Evolutionary conservation across 176 grass and related monocot genomes (phyloP).

Genomic region (Oryza meyeriana): DNA sequence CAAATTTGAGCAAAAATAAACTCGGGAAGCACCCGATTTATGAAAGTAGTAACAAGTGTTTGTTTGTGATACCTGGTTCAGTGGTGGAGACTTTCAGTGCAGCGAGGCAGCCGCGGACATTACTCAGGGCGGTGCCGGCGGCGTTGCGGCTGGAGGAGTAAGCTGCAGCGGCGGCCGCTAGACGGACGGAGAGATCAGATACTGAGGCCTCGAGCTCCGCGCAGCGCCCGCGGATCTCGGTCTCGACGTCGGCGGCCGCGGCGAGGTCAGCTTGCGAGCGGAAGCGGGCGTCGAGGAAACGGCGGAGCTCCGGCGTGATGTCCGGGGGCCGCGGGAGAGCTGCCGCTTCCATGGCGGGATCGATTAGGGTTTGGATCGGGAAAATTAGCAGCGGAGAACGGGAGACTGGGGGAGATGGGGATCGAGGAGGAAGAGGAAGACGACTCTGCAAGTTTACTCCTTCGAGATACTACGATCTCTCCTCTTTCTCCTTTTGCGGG

Average conservation of each 20-base stretch:
- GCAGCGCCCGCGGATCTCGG: constrained; percentile 54
- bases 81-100: constrained; percentile 35
- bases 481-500: background rate
- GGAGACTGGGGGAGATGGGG: background rate
- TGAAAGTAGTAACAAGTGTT: background rate
- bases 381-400: background rate
- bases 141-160: constrained; percentile 44
- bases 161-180: constrained; percentile 23
- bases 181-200: constrained; percentile 26
- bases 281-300: constrained; percentile 61
- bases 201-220: constrained; percentile 60
- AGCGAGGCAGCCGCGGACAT: constrained; percentile 41
- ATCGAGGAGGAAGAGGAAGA: background rate
- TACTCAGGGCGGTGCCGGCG: constrained; percentile 29
- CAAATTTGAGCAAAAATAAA: background rate
- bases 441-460: constrained; percentile 6
- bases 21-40: background rate
- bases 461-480: background rate
- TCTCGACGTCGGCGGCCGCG: constrained; percentile 53
- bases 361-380: constrained; percentile 36
- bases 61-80: constrained; percentile 30
- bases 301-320: constrained; percentile 27
- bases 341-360: constrained; percentile 46
- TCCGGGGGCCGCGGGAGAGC: constrained; percentile 12
- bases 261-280: constrained; percentile 49